phyloP scores from a whole-genome alignment of 768 basidiomycete species.

The Amanita pseudoporphyria region DNA sequence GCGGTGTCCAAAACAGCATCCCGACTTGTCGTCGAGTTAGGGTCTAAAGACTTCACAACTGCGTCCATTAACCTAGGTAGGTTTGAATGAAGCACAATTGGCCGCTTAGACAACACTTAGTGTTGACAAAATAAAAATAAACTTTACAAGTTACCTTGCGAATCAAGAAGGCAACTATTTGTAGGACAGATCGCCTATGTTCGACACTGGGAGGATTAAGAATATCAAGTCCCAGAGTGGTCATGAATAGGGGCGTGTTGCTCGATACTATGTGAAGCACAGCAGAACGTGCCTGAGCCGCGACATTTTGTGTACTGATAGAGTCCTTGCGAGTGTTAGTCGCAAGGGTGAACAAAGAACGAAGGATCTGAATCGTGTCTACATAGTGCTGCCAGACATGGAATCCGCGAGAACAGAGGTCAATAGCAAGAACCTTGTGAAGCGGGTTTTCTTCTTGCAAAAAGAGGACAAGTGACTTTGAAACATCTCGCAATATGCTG shows the following conservation, averaged over 20 bases:
- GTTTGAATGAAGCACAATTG: conserved; percentile 74
- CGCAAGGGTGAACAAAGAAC: conserved; percentile 74
- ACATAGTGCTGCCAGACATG: conserved; percentile 91
- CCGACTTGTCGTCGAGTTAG: conserved; percentile 63
- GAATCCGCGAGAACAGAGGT: conserved; percentile 87
- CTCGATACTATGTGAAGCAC: conserved; percentile 76
- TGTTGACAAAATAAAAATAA: background rate
- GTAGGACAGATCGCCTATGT: conserved; percentile 82
- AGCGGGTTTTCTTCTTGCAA: conserved; percentile 63
- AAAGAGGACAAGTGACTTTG: conserved; percentile 72
- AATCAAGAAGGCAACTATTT: conserved; percentile 88
- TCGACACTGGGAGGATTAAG: conserved; percentile 64
- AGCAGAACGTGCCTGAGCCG: conserved; percentile 72
- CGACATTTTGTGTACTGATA: conserved; percentile 56
- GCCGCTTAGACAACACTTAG: conserved; percentile 41
- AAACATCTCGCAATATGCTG: conserved; percentile 75
- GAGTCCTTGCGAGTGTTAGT: conserved; percentile 65
- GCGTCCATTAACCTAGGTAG: conserved; percentile 86
- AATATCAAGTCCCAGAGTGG: conserved; percentile 85
- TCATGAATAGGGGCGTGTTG: conserved; percentile 89
- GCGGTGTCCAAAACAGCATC: conserved; percentile 87
- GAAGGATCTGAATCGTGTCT: conserved; percentile 81
- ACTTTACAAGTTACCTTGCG: conserved; percentile 49
- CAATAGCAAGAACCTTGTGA: conserved; percentile 70
- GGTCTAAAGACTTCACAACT: conserved; percentile 94